A percentile compares a stretch with the other conserved stretches of the same genome.
Evolutionary conservation across 441 rosid genomes (phyloP).

Genomic region (Euphorbia corollata): DNA sequence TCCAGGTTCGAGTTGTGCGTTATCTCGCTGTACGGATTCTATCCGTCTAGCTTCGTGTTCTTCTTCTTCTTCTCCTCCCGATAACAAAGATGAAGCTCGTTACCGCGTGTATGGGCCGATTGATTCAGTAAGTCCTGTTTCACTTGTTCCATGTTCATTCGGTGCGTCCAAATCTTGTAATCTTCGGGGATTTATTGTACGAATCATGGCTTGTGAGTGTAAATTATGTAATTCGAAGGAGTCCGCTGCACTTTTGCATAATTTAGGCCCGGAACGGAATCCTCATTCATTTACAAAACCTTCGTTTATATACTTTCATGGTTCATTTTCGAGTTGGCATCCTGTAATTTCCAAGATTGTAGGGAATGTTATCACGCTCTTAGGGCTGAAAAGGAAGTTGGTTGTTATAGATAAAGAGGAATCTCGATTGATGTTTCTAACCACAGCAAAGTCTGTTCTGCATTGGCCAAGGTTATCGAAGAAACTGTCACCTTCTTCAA

Average conservation of each 20-base stretch:
- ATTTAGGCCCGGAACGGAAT: not conserved
- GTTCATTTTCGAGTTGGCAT: constrained; percentile 61
- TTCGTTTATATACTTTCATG: constrained; percentile 52
- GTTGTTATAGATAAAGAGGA: constrained; percentile 44
- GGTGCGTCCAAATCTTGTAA: constrained; percentile 27
- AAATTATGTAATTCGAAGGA: constrained; percentile 29
- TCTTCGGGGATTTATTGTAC: constrained; percentile 55
- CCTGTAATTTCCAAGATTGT: constrained; percentile 58
- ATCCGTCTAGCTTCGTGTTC: constrained; percentile 36
- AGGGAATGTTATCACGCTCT: constrained; percentile 40
- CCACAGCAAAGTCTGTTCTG: constrained; percentile 44
- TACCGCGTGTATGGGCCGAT: constrained; percentile 48
- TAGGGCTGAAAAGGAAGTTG: constrained; percentile 65
- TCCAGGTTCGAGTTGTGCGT: constrained; percentile 19
- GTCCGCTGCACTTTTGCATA: constrained; percentile 12
- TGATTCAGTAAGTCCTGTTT: constrained; percentile 62
- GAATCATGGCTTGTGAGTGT: constrained; percentile 55
- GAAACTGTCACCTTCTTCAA: constrained; percentile 25
- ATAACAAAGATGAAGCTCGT: constrained; percentile 31
- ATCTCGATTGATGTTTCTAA: constrained; percentile 51
- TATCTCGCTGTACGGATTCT: constrained; percentile 26
- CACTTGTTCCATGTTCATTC: constrained; percentile 52
- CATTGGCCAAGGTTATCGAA: constrained; percentile 31
- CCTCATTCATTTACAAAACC: constrained; percentile 39
- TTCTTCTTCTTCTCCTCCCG: constrained; percentile 1